Evolutionary conservation across 2,329 filamentous ascomycete genomes (phyloP).

Genomic region (Sordariomycetes sp.): DNA sequence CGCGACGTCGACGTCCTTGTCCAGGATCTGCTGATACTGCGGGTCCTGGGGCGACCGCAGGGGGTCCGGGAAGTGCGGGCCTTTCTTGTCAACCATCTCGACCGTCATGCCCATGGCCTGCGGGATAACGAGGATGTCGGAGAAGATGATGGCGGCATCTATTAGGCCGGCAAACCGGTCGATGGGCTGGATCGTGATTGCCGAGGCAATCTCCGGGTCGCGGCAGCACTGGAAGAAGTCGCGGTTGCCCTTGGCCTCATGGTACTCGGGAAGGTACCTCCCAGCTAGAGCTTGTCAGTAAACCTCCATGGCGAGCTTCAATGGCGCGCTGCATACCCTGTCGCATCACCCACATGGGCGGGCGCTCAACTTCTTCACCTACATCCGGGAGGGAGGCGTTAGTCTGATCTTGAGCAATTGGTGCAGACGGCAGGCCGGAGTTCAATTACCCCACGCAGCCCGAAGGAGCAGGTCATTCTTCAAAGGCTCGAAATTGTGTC

Average conservation of each 20-base stretch:
- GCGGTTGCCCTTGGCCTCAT: constrained; percentile 78
- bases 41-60: constrained; percentile 68
- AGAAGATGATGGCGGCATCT: constrained; percentile 97
- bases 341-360: constrained; percentile 98
- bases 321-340: constrained; percentile 53
- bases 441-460: constrained; percentile 67
- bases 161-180: constrained; percentile 84
- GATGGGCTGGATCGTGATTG: constrained; percentile 86
- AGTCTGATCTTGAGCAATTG: not conserved
- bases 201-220: constrained; percentile 83
- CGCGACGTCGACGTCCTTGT: constrained; percentile 71
- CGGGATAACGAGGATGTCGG: constrained; percentile 93
- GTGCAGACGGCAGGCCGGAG: not conserved
- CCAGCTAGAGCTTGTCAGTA: constrained; percentile 49
- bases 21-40: constrained; percentile 72
- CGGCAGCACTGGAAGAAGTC: constrained; percentile 99
- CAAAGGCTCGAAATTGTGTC: constrained; percentile 65
- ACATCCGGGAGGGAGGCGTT: not conserved
- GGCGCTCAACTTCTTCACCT: constrained; percentile 86
- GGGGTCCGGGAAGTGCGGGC: constrained; percentile 85
- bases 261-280: constrained; percentile 95
- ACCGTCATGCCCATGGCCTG: constrained; percentile 99
- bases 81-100: constrained; percentile 96
- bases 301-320: not conserved
- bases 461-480: constrained; percentile 89